A percentile compares a stretch with the other conserved stretches of the same genome.
Conservation (phyloP, 75 land plant genomes). For the Sequoia sempervirens region DNA sequence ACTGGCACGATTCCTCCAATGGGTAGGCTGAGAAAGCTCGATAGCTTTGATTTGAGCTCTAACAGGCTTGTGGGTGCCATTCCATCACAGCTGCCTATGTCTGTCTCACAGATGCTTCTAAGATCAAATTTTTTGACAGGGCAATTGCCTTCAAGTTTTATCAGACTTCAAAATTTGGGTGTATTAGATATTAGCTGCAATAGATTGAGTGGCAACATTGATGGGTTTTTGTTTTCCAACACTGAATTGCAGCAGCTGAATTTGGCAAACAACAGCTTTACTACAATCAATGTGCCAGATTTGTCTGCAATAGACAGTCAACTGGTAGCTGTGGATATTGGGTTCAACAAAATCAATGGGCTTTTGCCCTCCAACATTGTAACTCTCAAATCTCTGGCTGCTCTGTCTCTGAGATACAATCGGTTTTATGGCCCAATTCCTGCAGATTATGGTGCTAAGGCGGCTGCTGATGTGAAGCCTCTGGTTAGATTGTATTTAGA, state of each 20-base stretch:
- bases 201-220: too few relatives aligned
- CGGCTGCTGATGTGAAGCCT: conserved; percentile 7
- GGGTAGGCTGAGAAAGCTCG: not conserved
- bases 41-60: conserved; percentile 11
- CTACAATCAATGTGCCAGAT: too few relatives aligned
- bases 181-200: not conserved
- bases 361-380: not conserved
- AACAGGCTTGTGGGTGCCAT: conserved; percentile 12
- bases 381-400: conserved; percentile 21
- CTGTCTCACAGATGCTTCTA: too few relatives aligned
- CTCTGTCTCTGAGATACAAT: conserved; percentile 58
- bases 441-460: conserved; percentile 25
- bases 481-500: conserved; percentile 39
- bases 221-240: too few relatives aligned
- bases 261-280: too few relatives aligned
- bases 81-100: conserved; percentile 9
- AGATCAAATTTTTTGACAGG: conserved; percentile 12
- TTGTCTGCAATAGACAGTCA: too few relatives aligned
- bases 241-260: too few relatives aligned
- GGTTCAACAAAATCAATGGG: too few relatives aligned
- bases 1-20: not conserved
- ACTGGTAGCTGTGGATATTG: too few relatives aligned
- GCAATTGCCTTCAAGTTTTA: not conserved
- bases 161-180: conserved; percentile 8
- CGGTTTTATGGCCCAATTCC: conserved; percentile 53